phyloP scores from a whole-genome alignment of 176 grass and related monocot species.

The Aegilops sharonensis region DNA sequence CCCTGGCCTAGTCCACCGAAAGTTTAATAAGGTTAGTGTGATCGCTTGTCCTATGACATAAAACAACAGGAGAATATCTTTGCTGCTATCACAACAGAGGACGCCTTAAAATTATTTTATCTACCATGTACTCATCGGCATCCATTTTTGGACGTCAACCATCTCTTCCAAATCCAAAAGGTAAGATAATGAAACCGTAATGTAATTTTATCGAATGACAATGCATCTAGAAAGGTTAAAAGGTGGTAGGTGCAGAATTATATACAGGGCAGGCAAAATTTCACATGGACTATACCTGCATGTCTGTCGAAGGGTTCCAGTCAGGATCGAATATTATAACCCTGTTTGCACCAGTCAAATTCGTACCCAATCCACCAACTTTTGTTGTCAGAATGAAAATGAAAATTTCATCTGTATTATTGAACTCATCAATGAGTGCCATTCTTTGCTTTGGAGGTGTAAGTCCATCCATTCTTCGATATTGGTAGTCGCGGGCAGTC shows the following conservation, averaged over 20 bases:
- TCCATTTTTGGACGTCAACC: constrained; percentile 12
- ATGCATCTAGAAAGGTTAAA: constrained; percentile 15
- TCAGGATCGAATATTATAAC: constrained; percentile 92
- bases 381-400: constrained; percentile 93
- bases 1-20: constrained; percentile 66
- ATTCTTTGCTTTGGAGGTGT: constrained; percentile 89
- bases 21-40: constrained; percentile 29
- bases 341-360: constrained; percentile 82
- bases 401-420: constrained; percentile 76
- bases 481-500: constrained; percentile 49
- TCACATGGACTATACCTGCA: constrained; percentile 52
- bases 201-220: background rate
- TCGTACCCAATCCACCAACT: constrained; percentile 93
- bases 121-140: background rate
- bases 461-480: constrained; percentile 92
- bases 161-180: constrained; percentile 8
- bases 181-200: background rate
- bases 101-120: background rate
- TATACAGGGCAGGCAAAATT: background rate
- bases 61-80: background rate
- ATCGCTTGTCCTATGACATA: background rate
- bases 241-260: background rate
- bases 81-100: constrained; percentile 6
- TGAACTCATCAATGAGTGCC: constrained; percentile 95
- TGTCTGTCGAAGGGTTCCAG: constrained; percentile 98